Conservation (phyloP, 805 yeast genomes). For the Saccharomycodes ludwigii region DNA sequence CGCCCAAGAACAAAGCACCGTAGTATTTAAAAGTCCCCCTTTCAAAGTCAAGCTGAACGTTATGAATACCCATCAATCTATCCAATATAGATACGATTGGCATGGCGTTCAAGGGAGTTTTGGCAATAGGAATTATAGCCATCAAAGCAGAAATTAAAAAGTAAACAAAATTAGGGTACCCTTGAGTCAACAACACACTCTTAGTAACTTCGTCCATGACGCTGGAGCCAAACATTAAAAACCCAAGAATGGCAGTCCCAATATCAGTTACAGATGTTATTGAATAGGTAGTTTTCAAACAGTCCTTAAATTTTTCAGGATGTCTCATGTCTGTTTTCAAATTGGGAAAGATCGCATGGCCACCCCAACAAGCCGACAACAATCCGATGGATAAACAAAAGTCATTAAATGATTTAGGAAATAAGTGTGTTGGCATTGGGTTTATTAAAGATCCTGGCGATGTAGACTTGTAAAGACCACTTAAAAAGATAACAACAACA, state of each 20-base stretch:
- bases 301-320: conserved; percentile 41
- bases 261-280: conserved; percentile 50
- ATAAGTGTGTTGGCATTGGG: conserved; percentile 53
- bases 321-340: conserved; percentile 60
- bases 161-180: conserved; percentile 54
- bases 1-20: conserved; percentile 6
- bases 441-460: conserved; percentile 66
- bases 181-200: conserved; percentile 50
- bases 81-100: conserved; percentile 71
- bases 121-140: conserved; percentile 76
- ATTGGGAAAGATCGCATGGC: conserved; percentile 72
- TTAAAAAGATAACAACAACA: conserved; percentile 40
- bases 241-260: conserved; percentile 55
- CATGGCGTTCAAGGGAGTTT: conserved; percentile 70
- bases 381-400: conserved; percentile 53
- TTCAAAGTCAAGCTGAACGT: not conserved
- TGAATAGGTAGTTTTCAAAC: conserved; percentile 45
- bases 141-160: conserved; percentile 52
- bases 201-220: conserved; percentile 69
- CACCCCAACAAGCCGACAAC: conserved; percentile 74
- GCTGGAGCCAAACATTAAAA: conserved; percentile 65
- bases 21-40: not conserved
- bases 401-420: conserved; percentile 43
- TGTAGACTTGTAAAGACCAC: conserved; percentile 48
- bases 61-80: conserved; percentile 27